These are phyloP conservation scores for Pichia cactophila DNA, from an alignment of 1,139 yeast genomes.

Conservation along the genomic window DNA sequence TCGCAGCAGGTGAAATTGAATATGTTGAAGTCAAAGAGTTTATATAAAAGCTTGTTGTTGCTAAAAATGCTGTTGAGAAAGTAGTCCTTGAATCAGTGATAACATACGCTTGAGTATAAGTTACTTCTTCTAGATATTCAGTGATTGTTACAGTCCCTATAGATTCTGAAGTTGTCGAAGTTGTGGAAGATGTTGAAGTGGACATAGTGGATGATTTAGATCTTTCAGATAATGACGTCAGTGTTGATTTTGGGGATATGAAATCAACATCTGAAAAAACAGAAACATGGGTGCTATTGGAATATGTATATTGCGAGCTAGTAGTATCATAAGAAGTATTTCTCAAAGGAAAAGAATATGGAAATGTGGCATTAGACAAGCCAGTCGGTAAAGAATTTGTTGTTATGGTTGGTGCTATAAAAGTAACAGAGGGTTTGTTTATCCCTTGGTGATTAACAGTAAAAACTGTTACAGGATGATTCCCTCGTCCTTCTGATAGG, in stretches of 20 bases:
- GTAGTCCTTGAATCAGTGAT: slow-evolving; percentile 35
- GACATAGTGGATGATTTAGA: background rate
- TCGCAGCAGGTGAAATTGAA: slow-evolving; percentile 23
- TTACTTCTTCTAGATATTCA: slow-evolving; percentile 12
- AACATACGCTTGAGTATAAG: slow-evolving; percentile 35
- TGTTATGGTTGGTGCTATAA: slow-evolving; percentile 2
- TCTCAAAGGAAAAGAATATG: background rate
- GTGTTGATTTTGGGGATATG: background rate
- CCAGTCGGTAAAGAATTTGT: slow-evolving; percentile 1
- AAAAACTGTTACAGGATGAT: background rate
- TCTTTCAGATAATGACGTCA: background rate
- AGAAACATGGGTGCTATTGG: background rate
- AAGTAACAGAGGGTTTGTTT: background rate
- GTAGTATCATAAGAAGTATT: background rate
- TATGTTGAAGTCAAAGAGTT: slow-evolving; percentile 18
- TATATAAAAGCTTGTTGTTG: slow-evolving; percentile 23
- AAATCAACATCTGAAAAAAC: background rate
- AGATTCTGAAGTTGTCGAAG: slow-evolving; percentile 1
- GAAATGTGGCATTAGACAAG: background rate
- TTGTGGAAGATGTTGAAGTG: background rate
- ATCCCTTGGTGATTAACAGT: background rate
- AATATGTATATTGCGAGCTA: background rate
- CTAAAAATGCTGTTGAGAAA: slow-evolving; percentile 31
- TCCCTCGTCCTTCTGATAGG: background rate
- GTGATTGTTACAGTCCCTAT: slow-evolving; percentile 11